Evolutionary conservation across 1,139 yeast species (phyloP).

Genomic region (Zygosaccharomyces pseudobailii): DNA sequence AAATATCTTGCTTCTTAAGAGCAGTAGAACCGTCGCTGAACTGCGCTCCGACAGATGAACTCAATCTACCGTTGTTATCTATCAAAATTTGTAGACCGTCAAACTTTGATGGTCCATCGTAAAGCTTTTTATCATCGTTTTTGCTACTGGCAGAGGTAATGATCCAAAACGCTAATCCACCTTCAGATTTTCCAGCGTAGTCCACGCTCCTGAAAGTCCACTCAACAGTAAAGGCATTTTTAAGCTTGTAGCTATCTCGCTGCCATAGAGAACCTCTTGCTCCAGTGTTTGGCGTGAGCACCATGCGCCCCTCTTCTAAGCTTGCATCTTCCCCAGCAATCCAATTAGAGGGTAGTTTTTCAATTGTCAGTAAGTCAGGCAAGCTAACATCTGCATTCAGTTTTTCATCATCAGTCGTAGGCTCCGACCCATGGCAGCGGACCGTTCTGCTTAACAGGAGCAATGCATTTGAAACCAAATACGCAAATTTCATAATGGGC

Average conservation of each 20-base stretch:
- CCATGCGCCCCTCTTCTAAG: conserved; percentile 40
- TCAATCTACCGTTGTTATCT: conserved; percentile 46
- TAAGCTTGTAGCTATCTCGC: conserved; percentile 30
- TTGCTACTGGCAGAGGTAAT: conserved; percentile 34
- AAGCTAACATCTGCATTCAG: conserved; percentile 35
- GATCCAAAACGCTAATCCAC: conserved; percentile 27
- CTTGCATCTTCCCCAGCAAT: conserved; percentile 32
- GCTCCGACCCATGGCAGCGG: conserved; percentile 6
- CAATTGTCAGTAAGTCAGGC: conserved; percentile 35
- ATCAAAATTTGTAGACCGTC: conserved; percentile 60
- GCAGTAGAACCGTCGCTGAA: conserved; percentile 46
- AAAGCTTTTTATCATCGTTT: conserved; percentile 14
- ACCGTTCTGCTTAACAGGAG: conserved; percentile 2
- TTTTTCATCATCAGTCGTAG: conserved; percentile 11
- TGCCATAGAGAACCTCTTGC: conserved; percentile 52
- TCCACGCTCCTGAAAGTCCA: conserved; percentile 58
- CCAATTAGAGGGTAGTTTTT: conserved; percentile 34
- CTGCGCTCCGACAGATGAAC: conserved; percentile 44
- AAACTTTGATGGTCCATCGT: conserved; percentile 36
- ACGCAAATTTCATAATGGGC: not conserved
- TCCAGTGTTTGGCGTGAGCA: conserved; percentile 42
- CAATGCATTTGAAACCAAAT: not conserved
- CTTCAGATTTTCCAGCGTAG: conserved; percentile 36
- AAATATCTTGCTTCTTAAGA: conserved; percentile 20
- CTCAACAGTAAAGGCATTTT: conserved; percentile 56